Percentiles rank a stretch among this genome's conserved stretches.
These are phyloP conservation scores for Vaccinium macrocarpon DNA, from an alignment of 148 eudicot genomes.

Conservation along the genomic window DNA sequence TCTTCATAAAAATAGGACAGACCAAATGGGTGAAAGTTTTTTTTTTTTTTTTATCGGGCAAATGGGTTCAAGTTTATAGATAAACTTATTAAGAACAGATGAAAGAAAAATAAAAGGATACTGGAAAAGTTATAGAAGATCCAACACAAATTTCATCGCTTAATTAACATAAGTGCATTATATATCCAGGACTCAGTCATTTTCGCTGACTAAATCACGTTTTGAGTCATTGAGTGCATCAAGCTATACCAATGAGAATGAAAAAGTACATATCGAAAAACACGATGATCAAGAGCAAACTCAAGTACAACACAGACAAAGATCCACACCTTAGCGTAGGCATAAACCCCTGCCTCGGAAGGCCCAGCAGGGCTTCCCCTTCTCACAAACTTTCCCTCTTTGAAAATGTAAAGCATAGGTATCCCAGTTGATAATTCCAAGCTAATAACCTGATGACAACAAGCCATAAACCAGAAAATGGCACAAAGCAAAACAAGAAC, in stretches of 20 bases:
- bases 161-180: background rate
- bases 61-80: too few relatives aligned
- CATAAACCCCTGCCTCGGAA: conserved; percentile 88
- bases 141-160: background rate
- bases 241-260: background rate
- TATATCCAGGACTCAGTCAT: background rate
- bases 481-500: background rate
- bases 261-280: background rate
- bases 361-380: conserved; percentile 92
- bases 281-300: background rate
- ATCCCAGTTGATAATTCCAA: conserved; percentile 88
- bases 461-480: background rate
- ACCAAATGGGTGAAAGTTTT: background rate
- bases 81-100: background rate
- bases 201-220: background rate
- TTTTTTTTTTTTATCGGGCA: too few relatives aligned
- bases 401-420: conserved; percentile 90
- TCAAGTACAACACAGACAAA: conserved; percentile 8
- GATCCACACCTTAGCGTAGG: conserved; percentile 74
- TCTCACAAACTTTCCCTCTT: conserved; percentile 78
- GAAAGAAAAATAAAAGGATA: background rate
- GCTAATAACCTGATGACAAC: conserved; percentile 69
- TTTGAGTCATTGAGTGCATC: background rate
- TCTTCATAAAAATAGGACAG: background rate
- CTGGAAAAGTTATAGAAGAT: background rate